phyloP scores from a whole-genome alignment of 2,329 filamentous ascomycete genomes.

The Colletotrichum karsti region DNA sequence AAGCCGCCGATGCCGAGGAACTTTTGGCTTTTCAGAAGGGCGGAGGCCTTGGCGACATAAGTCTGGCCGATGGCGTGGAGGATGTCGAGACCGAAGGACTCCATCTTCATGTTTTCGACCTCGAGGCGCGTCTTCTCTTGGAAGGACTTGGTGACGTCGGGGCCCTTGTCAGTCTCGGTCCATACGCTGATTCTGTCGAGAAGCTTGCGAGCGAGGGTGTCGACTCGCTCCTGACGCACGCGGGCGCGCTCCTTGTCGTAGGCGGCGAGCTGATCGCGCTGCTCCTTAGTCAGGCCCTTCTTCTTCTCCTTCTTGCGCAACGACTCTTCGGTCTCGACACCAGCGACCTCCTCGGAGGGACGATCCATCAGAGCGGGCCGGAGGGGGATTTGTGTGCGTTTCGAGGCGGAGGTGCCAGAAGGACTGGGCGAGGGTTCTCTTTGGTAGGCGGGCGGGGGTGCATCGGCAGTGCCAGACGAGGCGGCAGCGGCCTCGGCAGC shows the following conservation, averaged over 20 bases:
- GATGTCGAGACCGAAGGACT: constrained; percentile 96
- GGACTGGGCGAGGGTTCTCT: constrained; percentile 45
- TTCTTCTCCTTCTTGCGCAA: constrained; percentile 74
- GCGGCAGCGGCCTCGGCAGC: constrained; percentile 27
- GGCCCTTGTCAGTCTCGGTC: constrained; percentile 94
- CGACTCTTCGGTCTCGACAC: constrained; percentile 68
- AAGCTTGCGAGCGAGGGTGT: constrained; percentile 84
- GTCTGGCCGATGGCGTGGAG: constrained; percentile 93
- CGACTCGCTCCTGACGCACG: constrained; percentile 89
- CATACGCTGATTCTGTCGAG: constrained; percentile 90
- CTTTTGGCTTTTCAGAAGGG: constrained; percentile 93
- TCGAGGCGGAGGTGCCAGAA: constrained; percentile 46
- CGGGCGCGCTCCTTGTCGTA: constrained; percentile 87
- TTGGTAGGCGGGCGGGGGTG: constrained; percentile 40
- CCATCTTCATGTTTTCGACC: constrained; percentile 99
- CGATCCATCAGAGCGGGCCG: constrained; percentile 90
- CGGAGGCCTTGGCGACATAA: constrained; percentile 87
- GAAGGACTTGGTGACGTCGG: constrained; percentile 87
- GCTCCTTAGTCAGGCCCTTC: constrained; percentile 89
- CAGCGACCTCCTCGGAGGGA: constrained; percentile 76
- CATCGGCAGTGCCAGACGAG: constrained; percentile 19
- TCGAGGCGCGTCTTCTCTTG: constrained; percentile 94
- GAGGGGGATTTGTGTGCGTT: constrained; percentile 69
- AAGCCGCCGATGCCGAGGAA: constrained; percentile 96
- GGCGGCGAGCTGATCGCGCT: constrained; percentile 88